Percentiles rank a stretch among this genome's conserved stretches.
Evolutionary conservation across 208 protist genomes (phyloP).

Genomic region (Leishmania arabica): DNA sequence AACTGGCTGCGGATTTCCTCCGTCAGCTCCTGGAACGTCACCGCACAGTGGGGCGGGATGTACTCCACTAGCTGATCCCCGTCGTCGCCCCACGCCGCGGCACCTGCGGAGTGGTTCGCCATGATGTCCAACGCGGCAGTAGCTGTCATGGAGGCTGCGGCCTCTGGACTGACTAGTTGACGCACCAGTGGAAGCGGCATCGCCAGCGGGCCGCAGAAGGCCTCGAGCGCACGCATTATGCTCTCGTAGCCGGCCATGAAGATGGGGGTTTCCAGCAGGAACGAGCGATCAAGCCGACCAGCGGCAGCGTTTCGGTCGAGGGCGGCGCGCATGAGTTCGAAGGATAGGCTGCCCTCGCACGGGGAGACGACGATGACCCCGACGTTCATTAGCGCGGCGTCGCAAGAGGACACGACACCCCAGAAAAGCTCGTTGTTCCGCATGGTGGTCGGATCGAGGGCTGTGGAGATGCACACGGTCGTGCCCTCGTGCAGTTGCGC

Average conservation of each 20-base stretch:
- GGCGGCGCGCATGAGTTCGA: constrained; percentile 59
- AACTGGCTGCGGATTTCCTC: constrained; percentile 60
- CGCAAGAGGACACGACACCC: constrained; percentile 75
- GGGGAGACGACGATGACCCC: constrained; percentile 71
- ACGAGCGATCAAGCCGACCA: constrained; percentile 53
- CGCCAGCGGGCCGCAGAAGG: constrained; percentile 81
- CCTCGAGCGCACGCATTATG: constrained; percentile 72
- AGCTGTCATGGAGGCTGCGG: constrained; percentile 2
- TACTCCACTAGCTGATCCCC: constrained; percentile 47
- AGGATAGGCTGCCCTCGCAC: constrained; percentile 52
- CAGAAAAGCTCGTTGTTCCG: constrained; percentile 78
- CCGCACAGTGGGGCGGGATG: constrained; percentile 81
- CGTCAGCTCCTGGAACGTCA: constrained; percentile 77
- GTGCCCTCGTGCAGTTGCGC: constrained; percentile 69
- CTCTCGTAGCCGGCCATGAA: constrained; percentile 87
- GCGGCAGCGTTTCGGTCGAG: constrained; percentile 71
- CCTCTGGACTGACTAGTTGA: constrained; percentile 40
- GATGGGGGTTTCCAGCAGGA: constrained; percentile 73
- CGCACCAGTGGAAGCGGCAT: constrained; percentile 82
- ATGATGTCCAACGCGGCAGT: constrained; percentile 3
- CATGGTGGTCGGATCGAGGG: constrained; percentile 49
- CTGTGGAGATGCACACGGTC: constrained; percentile 83
- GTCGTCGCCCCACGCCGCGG: not conserved
- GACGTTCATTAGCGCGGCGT: constrained; percentile 49
- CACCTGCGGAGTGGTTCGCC: not conserved